Evolutionary conservation across 805 yeast genomes (phyloP).

Genomic region (Saccharomycopsis malanga): DNA sequence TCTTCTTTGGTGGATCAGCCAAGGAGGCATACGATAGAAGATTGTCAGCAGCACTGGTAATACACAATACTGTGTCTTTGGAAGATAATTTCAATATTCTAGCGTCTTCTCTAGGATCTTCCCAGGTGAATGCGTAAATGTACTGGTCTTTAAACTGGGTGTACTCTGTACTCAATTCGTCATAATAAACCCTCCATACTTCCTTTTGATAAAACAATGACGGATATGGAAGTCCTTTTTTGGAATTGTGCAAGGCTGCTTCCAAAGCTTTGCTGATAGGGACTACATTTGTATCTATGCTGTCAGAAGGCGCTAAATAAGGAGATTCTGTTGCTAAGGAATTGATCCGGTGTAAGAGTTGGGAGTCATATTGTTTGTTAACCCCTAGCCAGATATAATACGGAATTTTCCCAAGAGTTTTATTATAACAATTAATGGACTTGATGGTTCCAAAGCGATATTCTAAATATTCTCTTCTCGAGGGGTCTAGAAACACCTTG

Average conservation of each 20-base stretch:
- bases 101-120: conserved; percentile 78
- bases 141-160: conserved; percentile 71
- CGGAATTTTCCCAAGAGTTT: conserved; percentile 63
- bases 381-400: conserved; percentile 81
- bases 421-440: conserved; percentile 61
- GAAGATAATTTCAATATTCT: conserved; percentile 52
- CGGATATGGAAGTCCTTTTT: conserved; percentile 68
- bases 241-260: conserved; percentile 58
- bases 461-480: conserved; percentile 77
- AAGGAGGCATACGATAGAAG: conserved; percentile 65
- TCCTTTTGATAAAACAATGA: conserved; percentile 73
- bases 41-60: conserved; percentile 84
- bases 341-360: conserved; percentile 47
- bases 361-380: conserved; percentile 47
- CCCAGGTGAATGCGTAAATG: conserved; percentile 88
- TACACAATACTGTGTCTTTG: conserved; percentile 70
- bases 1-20: conserved; percentile 64
- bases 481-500: conserved; percentile 68
- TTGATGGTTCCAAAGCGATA: conserved; percentile 77
- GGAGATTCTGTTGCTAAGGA: conserved; percentile 79
- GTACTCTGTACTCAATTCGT: conserved; percentile 60
- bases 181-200: conserved; percentile 74
- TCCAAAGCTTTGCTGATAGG: conserved; percentile 66
- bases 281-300: conserved; percentile 24
- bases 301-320: conserved; percentile 52